phyloP scores from a whole-genome alignment of 2,329 filamentous ascomycete genomes.

The Neoscytalidium dimidiatum region DNA sequence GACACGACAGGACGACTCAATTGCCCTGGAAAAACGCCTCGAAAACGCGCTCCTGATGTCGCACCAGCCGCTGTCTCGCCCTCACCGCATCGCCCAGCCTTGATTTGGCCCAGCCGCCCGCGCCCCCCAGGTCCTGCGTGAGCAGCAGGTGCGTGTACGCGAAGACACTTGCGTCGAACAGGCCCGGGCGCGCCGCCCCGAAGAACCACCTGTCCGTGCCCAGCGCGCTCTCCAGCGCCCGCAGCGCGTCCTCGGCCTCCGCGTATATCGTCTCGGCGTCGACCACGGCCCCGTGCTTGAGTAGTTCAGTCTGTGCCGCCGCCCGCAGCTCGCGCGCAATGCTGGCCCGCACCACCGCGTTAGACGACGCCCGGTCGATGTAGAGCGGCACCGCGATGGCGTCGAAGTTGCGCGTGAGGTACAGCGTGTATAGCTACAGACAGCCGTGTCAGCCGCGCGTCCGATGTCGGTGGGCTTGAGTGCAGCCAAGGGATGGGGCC shows the following conservation, averaged over 20 bases:
- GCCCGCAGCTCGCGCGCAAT: conserved; percentile 67
- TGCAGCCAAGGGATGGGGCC: conserved; percentile 22
- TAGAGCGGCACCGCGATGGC: conserved; percentile 72
- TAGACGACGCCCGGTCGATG: conserved; percentile 62
- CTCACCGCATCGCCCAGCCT: conserved; percentile 60
- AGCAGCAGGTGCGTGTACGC: conserved; percentile 84
- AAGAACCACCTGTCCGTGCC: conserved; percentile 65
- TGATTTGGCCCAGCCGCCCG: conserved; percentile 61
- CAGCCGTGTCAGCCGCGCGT: not conserved
- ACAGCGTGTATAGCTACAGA: conserved; percentile 71
- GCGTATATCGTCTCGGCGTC: conserved; percentile 59
- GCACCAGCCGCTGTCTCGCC: conserved; percentile 63
- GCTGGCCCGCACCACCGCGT: conserved; percentile 62
- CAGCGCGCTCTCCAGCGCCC: conserved; percentile 61
- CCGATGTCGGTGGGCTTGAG: conserved; percentile 16
- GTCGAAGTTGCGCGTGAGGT: conserved; percentile 70
- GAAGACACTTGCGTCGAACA: conserved; percentile 89
- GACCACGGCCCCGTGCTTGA: conserved; percentile 62
- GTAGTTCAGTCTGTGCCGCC: conserved; percentile 74
- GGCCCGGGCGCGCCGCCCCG: conserved; percentile 57
- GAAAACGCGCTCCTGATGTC: conserved; percentile 63
- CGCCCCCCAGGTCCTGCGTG: conserved; percentile 56
- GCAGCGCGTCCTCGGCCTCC: conserved; percentile 64
- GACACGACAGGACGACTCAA: too few species aligned
- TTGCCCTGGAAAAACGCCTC: conserved; percentile 47